These are phyloP conservation scores for Cicer judaicum DNA, from an alignment of 306 rosid species.

Conservation along the genomic window DNA sequence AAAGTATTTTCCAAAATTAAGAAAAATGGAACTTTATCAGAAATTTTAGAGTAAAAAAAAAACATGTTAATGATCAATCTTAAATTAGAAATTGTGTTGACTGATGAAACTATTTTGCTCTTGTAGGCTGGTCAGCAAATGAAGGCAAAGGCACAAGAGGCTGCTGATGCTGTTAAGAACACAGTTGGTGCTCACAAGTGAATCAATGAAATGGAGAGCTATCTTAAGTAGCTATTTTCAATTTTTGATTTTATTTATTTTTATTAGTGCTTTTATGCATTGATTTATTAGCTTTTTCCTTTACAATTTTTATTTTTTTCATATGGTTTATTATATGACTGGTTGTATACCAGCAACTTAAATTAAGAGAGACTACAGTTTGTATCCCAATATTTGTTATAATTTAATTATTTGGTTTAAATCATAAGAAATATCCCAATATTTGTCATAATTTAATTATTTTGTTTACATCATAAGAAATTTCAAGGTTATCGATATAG, in stretches of 20 bases:
- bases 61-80: neutral
- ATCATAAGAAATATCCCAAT: neutral
- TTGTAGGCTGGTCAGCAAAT: conserved; percentile 55
- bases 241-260: neutral
- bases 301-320: neutral
- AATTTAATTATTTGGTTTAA: too few species aligned
- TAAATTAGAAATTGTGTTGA: neutral
- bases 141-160: conserved; percentile 39
- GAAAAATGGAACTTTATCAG: neutral
- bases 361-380: neutral
- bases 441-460: too few species aligned
- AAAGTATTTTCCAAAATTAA: too few species aligned
- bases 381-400: neutral
- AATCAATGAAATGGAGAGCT: neutral
- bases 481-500: too few species aligned
- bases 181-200: conserved; percentile 44
- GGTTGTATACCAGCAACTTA: neutral
- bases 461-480: neutral
- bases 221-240: conserved; percentile 8
- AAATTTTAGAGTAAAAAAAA: neutral
- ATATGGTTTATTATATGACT: neutral
- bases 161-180: conserved; percentile 44
- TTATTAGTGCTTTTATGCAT: neutral
- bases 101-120: neutral
- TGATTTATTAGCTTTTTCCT: conserved; percentile 3